Evolutionary conservation across 257 asterid genomes (phyloP).

Genomic region (Solanum verrucosum): DNA sequence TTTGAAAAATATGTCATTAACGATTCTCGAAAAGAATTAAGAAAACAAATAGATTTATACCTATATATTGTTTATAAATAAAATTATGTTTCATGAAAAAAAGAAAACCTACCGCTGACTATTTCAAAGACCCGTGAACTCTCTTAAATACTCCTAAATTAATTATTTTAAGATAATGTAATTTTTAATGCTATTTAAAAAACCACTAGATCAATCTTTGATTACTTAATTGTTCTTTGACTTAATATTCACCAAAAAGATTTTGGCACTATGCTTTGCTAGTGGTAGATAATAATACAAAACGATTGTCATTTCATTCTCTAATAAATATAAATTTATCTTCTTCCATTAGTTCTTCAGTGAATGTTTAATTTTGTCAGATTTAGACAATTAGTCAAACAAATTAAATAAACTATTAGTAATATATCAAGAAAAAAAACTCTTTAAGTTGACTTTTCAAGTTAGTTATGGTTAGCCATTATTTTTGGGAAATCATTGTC

Average conservation of each 20-base stretch:
- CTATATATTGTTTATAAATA: too few species aligned
- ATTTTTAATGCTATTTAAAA: background rate
- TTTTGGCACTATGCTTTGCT: background rate
- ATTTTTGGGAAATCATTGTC: background rate
- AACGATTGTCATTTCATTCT: background rate
- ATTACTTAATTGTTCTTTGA: background rate
- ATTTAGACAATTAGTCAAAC: background rate
- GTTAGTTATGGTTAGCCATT: background rate
- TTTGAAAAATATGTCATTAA: fast-evolving
- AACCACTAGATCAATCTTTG: background rate
- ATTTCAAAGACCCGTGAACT: background rate
- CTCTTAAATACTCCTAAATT: background rate
- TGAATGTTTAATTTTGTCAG: background rate
- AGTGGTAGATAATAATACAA: background rate
- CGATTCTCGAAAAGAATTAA: fast-evolving
- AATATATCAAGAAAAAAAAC: too few species aligned
- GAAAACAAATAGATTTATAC: background rate
- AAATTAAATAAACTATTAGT: background rate
- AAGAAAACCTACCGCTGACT: background rate
- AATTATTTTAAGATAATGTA: background rate
- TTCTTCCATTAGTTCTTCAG: background rate
- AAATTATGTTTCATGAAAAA: too few species aligned
- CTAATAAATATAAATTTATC: background rate
- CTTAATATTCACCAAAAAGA: background rate
- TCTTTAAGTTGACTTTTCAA: background rate